phyloP scores from a whole-genome alignment of 108 stramenopile genomes.

The Cyclostephanos tholiformis region DNA sequence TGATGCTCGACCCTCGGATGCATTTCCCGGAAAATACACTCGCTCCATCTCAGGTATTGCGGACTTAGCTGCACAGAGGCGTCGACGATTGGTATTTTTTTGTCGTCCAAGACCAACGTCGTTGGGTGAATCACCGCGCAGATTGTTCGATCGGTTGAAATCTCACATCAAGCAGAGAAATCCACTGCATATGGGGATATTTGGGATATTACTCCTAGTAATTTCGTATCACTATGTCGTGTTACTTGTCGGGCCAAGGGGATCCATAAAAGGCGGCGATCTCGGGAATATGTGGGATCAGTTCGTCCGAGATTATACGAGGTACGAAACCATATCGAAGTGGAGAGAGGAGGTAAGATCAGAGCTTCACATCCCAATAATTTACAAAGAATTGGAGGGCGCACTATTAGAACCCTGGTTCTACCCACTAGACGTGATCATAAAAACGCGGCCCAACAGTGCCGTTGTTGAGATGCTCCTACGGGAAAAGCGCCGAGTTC shows the following conservation, averaged over 20 bases:
- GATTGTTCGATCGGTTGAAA: slow-evolving; percentile 7
- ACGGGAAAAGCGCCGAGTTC: slow-evolving; percentile 29
- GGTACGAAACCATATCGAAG: slow-evolving; percentile 40
- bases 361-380: slow-evolving; percentile 36
- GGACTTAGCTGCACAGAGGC: slow-evolving; percentile 2
- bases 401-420: slow-evolving; percentile 29
- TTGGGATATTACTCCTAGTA: slow-evolving; percentile 11
- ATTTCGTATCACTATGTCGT: background rate
- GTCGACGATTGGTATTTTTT: slow-evolving; percentile 4
- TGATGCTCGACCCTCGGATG: background rate
- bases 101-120: slow-evolving; percentile 21
- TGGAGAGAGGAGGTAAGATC: slow-evolving; percentile 37
- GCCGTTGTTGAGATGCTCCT: slow-evolving; percentile 47
- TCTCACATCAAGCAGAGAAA: slow-evolving; percentile 14
- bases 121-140: background rate
- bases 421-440: slow-evolving; percentile 29
- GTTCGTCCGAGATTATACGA: slow-evolving; percentile 30
- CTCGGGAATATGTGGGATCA: slow-evolving; percentile 36
- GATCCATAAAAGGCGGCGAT: slow-evolving; percentile 42
- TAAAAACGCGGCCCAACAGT: slow-evolving; percentile 30
- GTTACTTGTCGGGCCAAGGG: slow-evolving; percentile 22
- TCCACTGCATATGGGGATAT: slow-evolving; percentile 7
- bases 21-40: slow-evolving; percentile 2
- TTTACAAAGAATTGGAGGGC: slow-evolving; percentile 30
- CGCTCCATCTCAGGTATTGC: slow-evolving; percentile 2